Conservation (phyloP, 495 filamentous ascomycete species). For the Staphylotrichum tortipilum region DNA sequence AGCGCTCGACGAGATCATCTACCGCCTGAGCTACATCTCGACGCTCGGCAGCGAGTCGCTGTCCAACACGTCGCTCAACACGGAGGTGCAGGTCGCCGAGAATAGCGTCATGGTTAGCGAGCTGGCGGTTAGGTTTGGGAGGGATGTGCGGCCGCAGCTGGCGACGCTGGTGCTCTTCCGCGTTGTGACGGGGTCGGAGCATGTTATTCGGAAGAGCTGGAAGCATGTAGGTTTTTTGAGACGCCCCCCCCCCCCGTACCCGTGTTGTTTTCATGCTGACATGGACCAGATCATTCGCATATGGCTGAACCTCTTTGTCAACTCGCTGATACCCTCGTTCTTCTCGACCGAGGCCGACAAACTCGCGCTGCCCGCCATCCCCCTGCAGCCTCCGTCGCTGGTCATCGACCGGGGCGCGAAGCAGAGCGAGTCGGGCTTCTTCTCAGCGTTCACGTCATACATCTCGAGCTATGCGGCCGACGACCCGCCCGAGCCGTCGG, state of each 20-base stretch:
- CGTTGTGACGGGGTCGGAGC: constrained; percentile 76
- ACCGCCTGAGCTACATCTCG: constrained; percentile 81
- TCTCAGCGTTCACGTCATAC: constrained; percentile 90
- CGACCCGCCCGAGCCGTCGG: constrained; percentile 93
- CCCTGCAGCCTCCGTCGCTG: constrained; percentile 82
- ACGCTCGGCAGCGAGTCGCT: constrained; percentile 66
- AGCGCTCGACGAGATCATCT: constrained; percentile 83
- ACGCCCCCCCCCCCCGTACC: not conserved
- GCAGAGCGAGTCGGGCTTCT: constrained; percentile 67
- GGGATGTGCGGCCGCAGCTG: constrained; percentile 86
- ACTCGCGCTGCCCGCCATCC: constrained; percentile 73
- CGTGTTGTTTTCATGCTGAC: constrained; percentile 5
- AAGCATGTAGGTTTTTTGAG: constrained; percentile 58
- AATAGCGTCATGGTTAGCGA: constrained; percentile 99
- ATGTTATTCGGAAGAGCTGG: constrained; percentile 70
- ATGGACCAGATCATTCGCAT: constrained; percentile 67
- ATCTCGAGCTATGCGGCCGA: constrained; percentile 98
- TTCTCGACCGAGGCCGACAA: constrained; percentile 61
- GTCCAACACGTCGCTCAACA: constrained; percentile 83
- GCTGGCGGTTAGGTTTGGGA: constrained; percentile 90
- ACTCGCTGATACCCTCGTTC: constrained; percentile 82
- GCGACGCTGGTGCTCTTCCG: constrained; percentile 91
- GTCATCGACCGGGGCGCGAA: constrained; percentile 82
- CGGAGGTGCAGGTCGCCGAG: constrained; percentile 84
- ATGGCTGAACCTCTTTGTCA: constrained; percentile 92